Evolutionary conservation across 2,329 filamentous ascomycete genomes (phyloP).

Genomic region (Magnaporthiopsis poae): DNA sequence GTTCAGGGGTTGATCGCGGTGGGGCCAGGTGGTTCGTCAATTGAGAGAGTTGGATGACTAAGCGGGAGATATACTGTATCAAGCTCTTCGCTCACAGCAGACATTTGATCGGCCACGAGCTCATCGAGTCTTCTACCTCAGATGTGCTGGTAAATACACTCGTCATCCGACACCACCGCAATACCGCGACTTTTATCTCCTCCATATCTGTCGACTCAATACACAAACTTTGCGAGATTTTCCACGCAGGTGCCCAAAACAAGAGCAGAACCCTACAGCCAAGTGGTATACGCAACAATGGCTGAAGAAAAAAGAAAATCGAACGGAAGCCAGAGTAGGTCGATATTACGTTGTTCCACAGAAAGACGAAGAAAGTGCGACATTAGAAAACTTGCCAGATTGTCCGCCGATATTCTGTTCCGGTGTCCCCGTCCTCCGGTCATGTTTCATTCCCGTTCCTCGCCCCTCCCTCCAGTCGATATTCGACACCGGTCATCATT

Average conservation of each 20-base stretch:
- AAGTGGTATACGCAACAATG: background rate
- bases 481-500: background rate
- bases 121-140: background rate
- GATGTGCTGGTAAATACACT: background rate
- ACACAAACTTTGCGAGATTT: background rate
- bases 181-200: background rate
- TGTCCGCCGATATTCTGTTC: background rate
- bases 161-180: background rate
- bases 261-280: background rate
- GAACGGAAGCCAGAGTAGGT: background rate
- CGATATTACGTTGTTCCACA: background rate
- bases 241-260: background rate
- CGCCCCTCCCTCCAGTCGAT: too few relatives aligned
- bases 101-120: too few relatives aligned
- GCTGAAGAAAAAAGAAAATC: background rate
- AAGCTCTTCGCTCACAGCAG: too few relatives aligned
- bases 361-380: background rate
- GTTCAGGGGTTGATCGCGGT: background rate
- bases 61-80: background rate
- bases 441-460: background rate
- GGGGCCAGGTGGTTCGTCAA: background rate
- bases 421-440: background rate
- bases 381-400: background rate
- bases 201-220: background rate
- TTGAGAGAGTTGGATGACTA: background rate